These are phyloP conservation scores for Ustilago sp. DNA, from an alignment of 1,284 basidiomycete species.

Conservation along the genomic window DNA sequence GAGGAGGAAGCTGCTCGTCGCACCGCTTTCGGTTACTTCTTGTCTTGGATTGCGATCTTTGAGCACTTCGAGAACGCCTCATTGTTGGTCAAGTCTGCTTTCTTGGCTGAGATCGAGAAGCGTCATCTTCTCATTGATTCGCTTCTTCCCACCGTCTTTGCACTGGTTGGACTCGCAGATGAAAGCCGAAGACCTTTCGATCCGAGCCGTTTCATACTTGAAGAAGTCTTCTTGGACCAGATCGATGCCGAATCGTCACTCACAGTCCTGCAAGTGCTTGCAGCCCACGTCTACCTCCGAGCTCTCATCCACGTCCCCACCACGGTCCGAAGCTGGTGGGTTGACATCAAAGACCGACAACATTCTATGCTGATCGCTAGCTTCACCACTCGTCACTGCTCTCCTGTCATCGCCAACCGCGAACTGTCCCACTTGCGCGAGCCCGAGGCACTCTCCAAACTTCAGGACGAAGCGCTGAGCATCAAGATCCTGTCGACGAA, in stretches of 20 bases:
- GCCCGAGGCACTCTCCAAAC: slow-evolving; percentile 75
- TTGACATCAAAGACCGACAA: slow-evolving; percentile 88
- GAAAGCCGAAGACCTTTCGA: slow-evolving; percentile 74
- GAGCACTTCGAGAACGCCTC: slow-evolving; percentile 90
- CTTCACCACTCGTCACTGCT: slow-evolving; percentile 89
- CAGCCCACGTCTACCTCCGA: slow-evolving; percentile 81
- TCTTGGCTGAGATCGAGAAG: slow-evolving; percentile 85
- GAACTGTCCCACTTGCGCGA: slow-evolving; percentile 84
- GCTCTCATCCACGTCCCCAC: slow-evolving; percentile 62
- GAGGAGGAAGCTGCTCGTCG: slow-evolving; percentile 36
- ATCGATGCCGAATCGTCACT: slow-evolving; percentile 55
- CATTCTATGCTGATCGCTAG: slow-evolving; percentile 80
- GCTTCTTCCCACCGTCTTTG: slow-evolving; percentile 83
- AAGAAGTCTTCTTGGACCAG: slow-evolving; percentile 82
- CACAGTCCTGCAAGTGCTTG: slow-evolving; percentile 76
- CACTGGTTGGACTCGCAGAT: slow-evolving; percentile 72
- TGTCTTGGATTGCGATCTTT: slow-evolving; percentile 89
- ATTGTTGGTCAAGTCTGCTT: slow-evolving; percentile 81
- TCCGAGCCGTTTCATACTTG: slow-evolving; percentile 83
- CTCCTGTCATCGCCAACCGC: slow-evolving; percentile 85
- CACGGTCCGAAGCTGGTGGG: slow-evolving; percentile 79
- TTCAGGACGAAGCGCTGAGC: slow-evolving; percentile 83
- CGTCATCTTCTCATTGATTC: slow-evolving; percentile 75
- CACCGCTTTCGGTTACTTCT: slow-evolving; percentile 72
- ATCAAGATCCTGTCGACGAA: slow-evolving; percentile 77